These are phyloP conservation scores for Ceratobasidium sp. DNA, from an alignment of 1,284 basidiomycete genomes.

Conservation along the genomic window DNA sequence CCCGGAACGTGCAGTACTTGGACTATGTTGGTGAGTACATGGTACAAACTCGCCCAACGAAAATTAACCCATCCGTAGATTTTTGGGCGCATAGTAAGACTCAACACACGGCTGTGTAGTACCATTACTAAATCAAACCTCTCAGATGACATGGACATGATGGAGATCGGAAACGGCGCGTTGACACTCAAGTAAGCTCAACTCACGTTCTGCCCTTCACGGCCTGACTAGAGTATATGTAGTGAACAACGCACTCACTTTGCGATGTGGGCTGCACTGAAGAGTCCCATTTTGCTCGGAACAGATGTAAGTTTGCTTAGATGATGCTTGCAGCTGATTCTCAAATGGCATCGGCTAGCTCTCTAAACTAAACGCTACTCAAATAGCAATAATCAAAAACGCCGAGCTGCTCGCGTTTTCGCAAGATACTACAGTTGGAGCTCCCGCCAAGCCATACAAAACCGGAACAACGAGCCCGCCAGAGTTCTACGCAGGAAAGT, in stretches of 20 bases:
- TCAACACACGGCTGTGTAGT: not conserved
- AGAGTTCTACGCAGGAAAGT: slow-evolving; percentile 60
- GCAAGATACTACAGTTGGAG: slow-evolving; percentile 58
- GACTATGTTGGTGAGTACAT: slow-evolving; percentile 43
- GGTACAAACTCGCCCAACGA: too few relatives aligned
- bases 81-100: slow-evolving; percentile 58
- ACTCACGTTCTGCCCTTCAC: not conserved
- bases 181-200: slow-evolving; percentile 52
- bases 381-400: slow-evolving; percentile 61
- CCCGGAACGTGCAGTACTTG: slow-evolving; percentile 55
- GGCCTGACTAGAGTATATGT: too few relatives aligned
- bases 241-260: slow-evolving; percentile 63
- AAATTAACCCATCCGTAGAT: slow-evolving; percentile 46
- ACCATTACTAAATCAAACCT: not conserved
- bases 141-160: slow-evolving; percentile 64
- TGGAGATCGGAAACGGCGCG: slow-evolving; percentile 56
- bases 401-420: slow-evolving; percentile 61
- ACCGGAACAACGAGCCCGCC: slow-evolving; percentile 55
- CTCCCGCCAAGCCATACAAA: slow-evolving; percentile 59
- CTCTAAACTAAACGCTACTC: slow-evolving; percentile 51
- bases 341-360: slow-evolving; percentile 50
- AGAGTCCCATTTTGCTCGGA: slow-evolving; percentile 65
- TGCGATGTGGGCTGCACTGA: slow-evolving; percentile 63
- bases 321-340: not conserved
- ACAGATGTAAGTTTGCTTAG: slow-evolving; percentile 55